Base-by-base conservation (phyloP, 2,329 filamentous ascomycete genomes). In the Fusarium vanettenii region DNA sequence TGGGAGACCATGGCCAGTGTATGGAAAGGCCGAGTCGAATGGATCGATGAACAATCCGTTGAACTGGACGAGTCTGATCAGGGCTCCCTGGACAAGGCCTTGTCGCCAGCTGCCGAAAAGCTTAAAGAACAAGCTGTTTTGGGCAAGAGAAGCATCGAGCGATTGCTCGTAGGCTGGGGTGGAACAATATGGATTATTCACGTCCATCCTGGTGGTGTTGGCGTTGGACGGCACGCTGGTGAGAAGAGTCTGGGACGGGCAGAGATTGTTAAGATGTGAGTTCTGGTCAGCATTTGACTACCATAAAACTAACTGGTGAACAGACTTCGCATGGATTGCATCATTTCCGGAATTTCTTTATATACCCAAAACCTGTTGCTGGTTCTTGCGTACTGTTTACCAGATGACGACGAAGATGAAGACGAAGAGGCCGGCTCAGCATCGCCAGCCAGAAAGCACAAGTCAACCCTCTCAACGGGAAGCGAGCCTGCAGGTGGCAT, bases 1-100 rank as follows among this genome's bases (percentile, higher is more conserved):
- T 98, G 97, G 95, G 95, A 98, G 76, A 95, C 97, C 48, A 98
- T 99, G 95, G 95, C 95, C 0, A 91, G 93, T 56, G 94, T 98
- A 5, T 98, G 97, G 95, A 98, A 96, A 84, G 94, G 94, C 3
- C 89, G 95, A 25, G 92, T 92, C 1, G 95, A 98, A 81, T 99
- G 97, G 97, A 93, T 98, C 52, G 94, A 98, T 79, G 93, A 97
- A 78, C 89, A 92, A 70, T 87, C 90, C 7, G 87, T 98, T n/a
- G 94, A 95, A 75, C 87, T 86, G 4, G 93, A 96, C 64, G 92
- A 95, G 39, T 66, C 67, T 14, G 87, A 90, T 27, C 83, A 84
- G 22, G 83, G 81, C 50, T 78, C 79, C 35, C 75, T 69, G 22
- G 80, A 81, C 16, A 81, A 84, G n/a, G 66, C 79, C 16, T 70